Evolutionary conservation across 768 basidiomycete species (phyloP), one percentile per base, ranked within the genome.

Genomic region (Lactifluus subvellereus): DNA sequence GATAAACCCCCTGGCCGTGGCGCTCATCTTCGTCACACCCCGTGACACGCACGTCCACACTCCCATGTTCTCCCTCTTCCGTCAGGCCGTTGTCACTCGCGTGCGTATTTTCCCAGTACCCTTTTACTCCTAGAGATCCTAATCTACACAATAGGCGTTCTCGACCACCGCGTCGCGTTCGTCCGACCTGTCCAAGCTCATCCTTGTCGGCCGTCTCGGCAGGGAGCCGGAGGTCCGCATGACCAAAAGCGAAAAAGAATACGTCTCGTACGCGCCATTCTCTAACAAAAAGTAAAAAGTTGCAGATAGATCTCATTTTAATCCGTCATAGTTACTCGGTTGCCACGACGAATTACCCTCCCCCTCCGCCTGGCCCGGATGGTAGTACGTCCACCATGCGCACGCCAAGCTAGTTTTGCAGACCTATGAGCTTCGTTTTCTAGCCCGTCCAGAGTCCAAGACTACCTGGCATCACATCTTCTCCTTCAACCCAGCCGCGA

Each of bases 191-290:
- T 80, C 91, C 33, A 91, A 88, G 73, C 80, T 95, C 66, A 79
- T 80, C 37, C 86, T 95, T 61, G 76, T 94, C 70, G 93, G 93
- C 35, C 82, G 83, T 51, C 74, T 95, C 49, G 82, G 80, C 20
- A 85, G 71, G 70, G 86, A 88, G 51, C 91, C 93, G 45, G 88
- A 91, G 69, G 70, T 82, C 49, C 83, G 84, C 58, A 75, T 75
- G 32, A 87, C 89, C 2, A 89, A 81, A 74, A 83, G 77, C 61
- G 86, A 91, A 59, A 89, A 84, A 71, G 89, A 92, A 81, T 95
- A 84, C 66, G 77, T 91, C 47, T 73, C 80, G 91, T 92, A 69
- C 54, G 87, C 79, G 22, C 20, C 50, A 45, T 48, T 47, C n/a
- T 32, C 60, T 40, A 47, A n/a, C 30, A n/a, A 33, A 35, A 47